A percentile compares a stretch with the other conserved stretches of the same genome.
These are phyloP conservation scores for Aspergillus brasiliensis DNA, from an alignment of 2,329 filamentous ascomycete genomes.

Conservation along the genomic window DNA sequence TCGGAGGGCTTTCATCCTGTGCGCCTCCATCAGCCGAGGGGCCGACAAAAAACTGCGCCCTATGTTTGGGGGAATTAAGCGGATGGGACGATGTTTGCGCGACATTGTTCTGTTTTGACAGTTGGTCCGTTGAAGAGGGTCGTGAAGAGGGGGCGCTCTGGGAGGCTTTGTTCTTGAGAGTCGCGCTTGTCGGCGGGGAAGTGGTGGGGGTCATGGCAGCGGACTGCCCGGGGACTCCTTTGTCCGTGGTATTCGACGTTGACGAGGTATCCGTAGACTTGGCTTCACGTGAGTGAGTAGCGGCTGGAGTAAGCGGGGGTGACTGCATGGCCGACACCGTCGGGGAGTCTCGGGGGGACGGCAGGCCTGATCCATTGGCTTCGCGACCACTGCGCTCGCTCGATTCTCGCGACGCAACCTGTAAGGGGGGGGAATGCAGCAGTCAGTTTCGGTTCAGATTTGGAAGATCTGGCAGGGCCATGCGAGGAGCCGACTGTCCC, in stretches of 20 bases:
- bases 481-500: background rate
- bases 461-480: constrained; percentile 5
- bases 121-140: constrained; percentile 44
- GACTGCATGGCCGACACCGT: constrained; percentile 74
- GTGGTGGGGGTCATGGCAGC: constrained; percentile 56
- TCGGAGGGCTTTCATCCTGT: constrained; percentile 64
- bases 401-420: constrained; percentile 56
- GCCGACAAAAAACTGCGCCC: constrained; percentile 59
- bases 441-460: constrained; percentile 12
- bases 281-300: constrained; percentile 64
- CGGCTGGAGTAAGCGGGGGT: constrained; percentile 84
- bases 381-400: constrained; percentile 60
- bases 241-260: constrained; percentile 34
- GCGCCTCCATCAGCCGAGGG: constrained; percentile 58
- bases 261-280: constrained; percentile 37
- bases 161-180: constrained; percentile 31
- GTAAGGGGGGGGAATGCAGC: constrained; percentile 9
- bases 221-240: constrained; percentile 33
- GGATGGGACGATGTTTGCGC: constrained; percentile 48
- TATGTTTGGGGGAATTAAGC: constrained; percentile 51
- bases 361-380: constrained; percentile 64
- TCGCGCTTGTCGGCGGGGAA: constrained; percentile 50
- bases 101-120: constrained; percentile 46
- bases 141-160: constrained; percentile 44
- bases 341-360: constrained; percentile 69